Base-by-base conservation (phyloP, 78 protist genomes). In the Polysphondylium violaceum region DNA sequence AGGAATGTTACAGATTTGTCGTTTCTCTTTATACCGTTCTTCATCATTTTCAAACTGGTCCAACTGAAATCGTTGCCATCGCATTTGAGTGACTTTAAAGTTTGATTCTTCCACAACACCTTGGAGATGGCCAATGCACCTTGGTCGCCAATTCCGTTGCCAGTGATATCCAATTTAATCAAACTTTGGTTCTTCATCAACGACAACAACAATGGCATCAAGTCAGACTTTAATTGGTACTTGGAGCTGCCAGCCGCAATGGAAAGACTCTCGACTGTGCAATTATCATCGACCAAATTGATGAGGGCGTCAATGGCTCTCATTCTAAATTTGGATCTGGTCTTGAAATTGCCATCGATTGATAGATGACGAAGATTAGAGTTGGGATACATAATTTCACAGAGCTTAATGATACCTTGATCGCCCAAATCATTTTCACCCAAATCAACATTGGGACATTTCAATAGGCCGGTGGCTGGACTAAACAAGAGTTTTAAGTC, bases 311-410 rank as follows among this genome's bases (percentile, higher is more conserved):
- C 91, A 1, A 83, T 69, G 2, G 91, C 91, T 31, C 79, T 56
- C 2, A 17, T 17, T 55, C 91, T 60, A n/a, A 29, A 29, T 44
- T 83, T 83, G 17, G 91, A 31, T 25, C 61, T 12, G 1, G 51
- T 68, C 19, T 67, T 83, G 38, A 83, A 83, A 47, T 83, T 83
- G 43, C 76, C 76, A 44, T 83, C 91, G 41, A 83, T 83, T 11
- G 79, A 59, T 2, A 83, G 61, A 59, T 71, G 78, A 59, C 72
- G 53, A 9, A 83, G 43, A 43, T 83, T 83, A 17, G 79, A 59
- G 44, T 83, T 83, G 38, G 91, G 91, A 69, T 83, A 83, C 79
- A 83, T 69, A 31, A 83, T 63, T 69, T 83, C 91, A 43, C 91
- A 83, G 19, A 83, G 79, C 33, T 69, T 83, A 12, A 69, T 41